A percentile compares a stretch with the other conserved stretches of the same genome.
Evolutionary conservation across 2,329 filamentous ascomycete genomes (phyloP).

Genomic region (Emydomyces testavorans): DNA sequence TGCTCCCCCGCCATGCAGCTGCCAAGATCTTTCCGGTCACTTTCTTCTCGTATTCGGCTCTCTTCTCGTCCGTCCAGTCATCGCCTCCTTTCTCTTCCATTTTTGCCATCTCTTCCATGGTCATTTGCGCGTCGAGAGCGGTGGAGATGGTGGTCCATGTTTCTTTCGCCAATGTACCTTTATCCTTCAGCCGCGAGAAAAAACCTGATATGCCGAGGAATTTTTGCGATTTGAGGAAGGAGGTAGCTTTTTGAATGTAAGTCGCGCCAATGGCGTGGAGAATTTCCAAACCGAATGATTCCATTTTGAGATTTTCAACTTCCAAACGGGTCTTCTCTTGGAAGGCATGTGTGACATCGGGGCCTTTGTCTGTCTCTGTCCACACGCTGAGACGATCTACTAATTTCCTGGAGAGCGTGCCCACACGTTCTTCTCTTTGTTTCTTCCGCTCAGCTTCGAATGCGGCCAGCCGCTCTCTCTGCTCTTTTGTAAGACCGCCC

Average conservation of each 20-base stretch:
- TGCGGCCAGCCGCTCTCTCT: constrained; percentile 78
- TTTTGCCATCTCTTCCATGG: constrained; percentile 98
- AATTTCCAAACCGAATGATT: constrained; percentile 93
- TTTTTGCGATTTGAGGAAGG: constrained; percentile 87
- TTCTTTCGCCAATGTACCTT: constrained; percentile 92
- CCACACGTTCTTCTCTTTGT: constrained; percentile 79
- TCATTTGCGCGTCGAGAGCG: constrained; percentile 93
- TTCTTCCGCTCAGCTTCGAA: constrained; percentile 76
- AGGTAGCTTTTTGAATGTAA: constrained; percentile 76
- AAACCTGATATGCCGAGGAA: constrained; percentile 93
- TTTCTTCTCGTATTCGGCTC: constrained; percentile 84
- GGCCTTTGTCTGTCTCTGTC: constrained; percentile 90
- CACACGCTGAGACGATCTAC: constrained; percentile 82
- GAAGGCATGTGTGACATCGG: constrained; percentile 77
- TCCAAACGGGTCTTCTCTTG: constrained; percentile 89
- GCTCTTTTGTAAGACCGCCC: constrained; percentile 63
- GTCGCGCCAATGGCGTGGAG: constrained; percentile 87
- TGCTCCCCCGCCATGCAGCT: constrained; percentile 89
- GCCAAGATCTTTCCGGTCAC: constrained; percentile 97
- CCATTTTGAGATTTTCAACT: constrained; percentile 98
- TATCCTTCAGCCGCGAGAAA: constrained; percentile 87
- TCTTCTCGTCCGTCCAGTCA: constrained; percentile 96
- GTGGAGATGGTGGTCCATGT: constrained; percentile 97
- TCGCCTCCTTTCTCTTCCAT: constrained; percentile 89
- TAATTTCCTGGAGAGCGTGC: constrained; percentile 72